A percentile compares a stretch with the other conserved stretches of the same genome.
These are phyloP conservation scores for Metschnikowia dekortorum DNA, from an alignment of 805 yeast genomes.

Conservation along the genomic window DNA sequence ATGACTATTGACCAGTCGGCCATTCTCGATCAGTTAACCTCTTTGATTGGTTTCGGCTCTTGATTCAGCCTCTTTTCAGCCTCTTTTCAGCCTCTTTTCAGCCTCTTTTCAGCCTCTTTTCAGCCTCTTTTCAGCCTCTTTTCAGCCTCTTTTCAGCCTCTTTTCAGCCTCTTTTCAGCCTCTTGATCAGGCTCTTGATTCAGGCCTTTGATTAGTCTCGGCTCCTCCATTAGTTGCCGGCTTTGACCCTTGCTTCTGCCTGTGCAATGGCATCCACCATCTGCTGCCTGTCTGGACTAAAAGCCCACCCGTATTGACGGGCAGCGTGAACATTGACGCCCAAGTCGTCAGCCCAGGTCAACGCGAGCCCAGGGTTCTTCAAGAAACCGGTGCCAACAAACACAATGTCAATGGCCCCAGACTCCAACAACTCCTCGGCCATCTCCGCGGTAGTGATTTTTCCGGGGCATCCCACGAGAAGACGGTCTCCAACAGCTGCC, in stretches of 20 bases:
- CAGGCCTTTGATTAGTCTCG: too few relatives aligned
- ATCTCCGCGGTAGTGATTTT: slow-evolving; percentile 25
- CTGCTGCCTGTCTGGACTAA: background rate
- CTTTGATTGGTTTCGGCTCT: too few relatives aligned
- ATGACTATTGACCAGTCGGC: too few relatives aligned
- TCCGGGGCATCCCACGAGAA: slow-evolving; percentile 47
- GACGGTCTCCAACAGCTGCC: slow-evolving; percentile 38
- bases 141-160: too few relatives aligned
- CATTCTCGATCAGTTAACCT: too few relatives aligned
- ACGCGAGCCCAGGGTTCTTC: slow-evolving; percentile 46
- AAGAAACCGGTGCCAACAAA: slow-evolving; percentile 45
- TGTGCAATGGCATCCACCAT: background rate
- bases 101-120: too few relatives aligned
- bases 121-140: too few relatives aligned
- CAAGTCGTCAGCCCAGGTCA: slow-evolving; percentile 48
- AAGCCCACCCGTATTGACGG: slow-evolving; percentile 2
- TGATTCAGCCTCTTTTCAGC: too few relatives aligned
- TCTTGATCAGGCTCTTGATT: too few relatives aligned
- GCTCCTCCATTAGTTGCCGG: background rate
- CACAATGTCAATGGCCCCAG: slow-evolving; percentile 44
- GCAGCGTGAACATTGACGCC: slow-evolving; percentile 32
- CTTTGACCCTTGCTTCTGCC: background rate
- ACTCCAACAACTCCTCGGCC: slow-evolving; percentile 28
- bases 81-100: too few relatives aligned
- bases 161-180: too few relatives aligned